Evolutionary conservation across 2,329 filamentous ascomycete species (phyloP), one percentile per base, ranked within the genome.

Genomic region (Dothistroma septosporum): DNA sequence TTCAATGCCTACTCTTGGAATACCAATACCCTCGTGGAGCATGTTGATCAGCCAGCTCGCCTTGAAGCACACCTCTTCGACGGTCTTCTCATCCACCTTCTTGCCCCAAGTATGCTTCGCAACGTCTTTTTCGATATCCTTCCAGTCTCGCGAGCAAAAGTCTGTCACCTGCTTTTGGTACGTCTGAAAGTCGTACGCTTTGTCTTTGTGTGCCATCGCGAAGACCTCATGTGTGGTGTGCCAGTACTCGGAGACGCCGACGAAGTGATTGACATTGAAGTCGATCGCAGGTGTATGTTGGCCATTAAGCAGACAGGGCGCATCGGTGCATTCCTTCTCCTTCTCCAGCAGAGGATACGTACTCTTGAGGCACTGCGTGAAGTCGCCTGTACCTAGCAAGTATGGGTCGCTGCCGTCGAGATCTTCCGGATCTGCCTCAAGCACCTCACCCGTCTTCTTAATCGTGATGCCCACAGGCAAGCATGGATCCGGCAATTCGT

Each of bases 181-280:
- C 0, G 89, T 92, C 63, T 87, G 85, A 67, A 96, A 90, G 70
- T 97, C 92, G 74, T 97, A 99, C 0, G 90, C 86, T 66, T 90
- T 88, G 67, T 87, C 83, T 67, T 90, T 88, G 65, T 90, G 86
- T 4, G 86, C 86, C 79, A 85, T 84, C 61, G 88, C 85, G 66
- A 99, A 97, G 1, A 97, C 88, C 58, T 94, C 92, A 69, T 99
- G 94, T 0, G 94, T 99, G 0, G 93, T 96, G 75, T 99, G 94
- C 93, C 94, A 99, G 76, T 96, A 99, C 73, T 99, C 94, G 0
- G 93, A 97, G 3, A 99, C 93, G 11, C 94, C 94, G 31, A 99
- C 88, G 70, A 99, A 99, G 74, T 97, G 95, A 70, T 99, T 99
- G 37, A 97, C 87, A 64, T 94, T 88, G 71, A 97, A 99, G 73